Evolutionary conservation across 441 rosid genomes (phyloP).

Genomic region (Jatropha multifida): DNA sequence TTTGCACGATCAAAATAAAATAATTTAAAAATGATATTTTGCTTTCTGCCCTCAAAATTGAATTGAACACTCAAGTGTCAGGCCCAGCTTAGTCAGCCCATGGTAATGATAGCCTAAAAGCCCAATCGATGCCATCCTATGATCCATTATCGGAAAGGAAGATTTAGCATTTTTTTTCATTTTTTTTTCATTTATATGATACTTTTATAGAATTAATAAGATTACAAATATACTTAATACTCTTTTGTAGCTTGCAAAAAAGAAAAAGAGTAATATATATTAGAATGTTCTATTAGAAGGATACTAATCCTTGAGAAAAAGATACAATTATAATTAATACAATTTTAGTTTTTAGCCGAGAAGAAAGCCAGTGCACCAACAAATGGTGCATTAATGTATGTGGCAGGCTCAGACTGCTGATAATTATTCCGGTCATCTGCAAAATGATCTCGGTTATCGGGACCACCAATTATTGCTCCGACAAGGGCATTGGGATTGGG

Average conservation of each 20-base stretch:
- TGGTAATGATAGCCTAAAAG: too few relatives aligned
- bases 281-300: neutral
- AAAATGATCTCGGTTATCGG: conserved; percentile 55
- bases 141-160: too few relatives aligned
- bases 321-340: neutral
- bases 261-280: neutral
- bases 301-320: neutral
- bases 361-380: conserved; percentile 79
- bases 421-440: conserved; percentile 64
- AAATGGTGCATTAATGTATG: conserved; percentile 88
- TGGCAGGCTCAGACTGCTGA: conserved; percentile 80
- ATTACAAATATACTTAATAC: neutral
- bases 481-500: conserved; percentile 68
- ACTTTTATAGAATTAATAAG: too few relatives aligned
- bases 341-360: conserved; percentile 30
- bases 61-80: too few relatives aligned
- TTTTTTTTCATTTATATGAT: too few relatives aligned
- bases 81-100: too few relatives aligned
- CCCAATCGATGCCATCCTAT: too few relatives aligned
- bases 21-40: too few relatives aligned
- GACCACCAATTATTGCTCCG: conserved; percentile 88
- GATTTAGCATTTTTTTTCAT: too few relatives aligned
- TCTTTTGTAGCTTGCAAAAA: neutral
- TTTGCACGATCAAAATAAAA: too few relatives aligned
- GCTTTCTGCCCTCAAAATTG: too few relatives aligned